Evolutionary conservation across 176 grass and related monocot genomes (phyloP).

Genomic region (Dendrocalamus sinicus): DNA sequence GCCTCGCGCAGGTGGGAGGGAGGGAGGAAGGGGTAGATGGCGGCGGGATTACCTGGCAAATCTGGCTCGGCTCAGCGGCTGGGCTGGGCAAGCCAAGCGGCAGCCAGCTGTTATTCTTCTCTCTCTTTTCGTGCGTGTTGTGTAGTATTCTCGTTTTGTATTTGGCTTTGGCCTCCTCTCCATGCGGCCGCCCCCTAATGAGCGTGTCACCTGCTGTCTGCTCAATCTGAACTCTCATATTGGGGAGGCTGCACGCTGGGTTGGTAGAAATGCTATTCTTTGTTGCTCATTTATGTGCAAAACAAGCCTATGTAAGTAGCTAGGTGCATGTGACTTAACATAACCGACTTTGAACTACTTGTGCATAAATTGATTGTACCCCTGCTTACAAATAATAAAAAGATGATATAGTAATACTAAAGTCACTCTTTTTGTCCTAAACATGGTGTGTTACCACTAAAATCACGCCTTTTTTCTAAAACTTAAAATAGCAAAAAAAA

Average conservation of each 20-base stretch:
- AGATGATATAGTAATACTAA: too few relatives aligned
- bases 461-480: neutral
- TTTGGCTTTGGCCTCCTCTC: neutral
- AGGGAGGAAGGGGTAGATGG: conserved; percentile 32
- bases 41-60: conserved; percentile 44
- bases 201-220: neutral
- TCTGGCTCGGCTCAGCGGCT: conserved; percentile 23
- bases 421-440: neutral
- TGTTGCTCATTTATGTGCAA: too few relatives aligned
- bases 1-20: neutral
- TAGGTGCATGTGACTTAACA: too few relatives aligned
- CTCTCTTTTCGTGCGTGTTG: neutral
- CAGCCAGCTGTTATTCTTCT: neutral
- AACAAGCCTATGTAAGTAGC: too few relatives aligned
- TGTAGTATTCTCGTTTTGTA: neutral
- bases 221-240: too few relatives aligned
- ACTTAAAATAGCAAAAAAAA: neutral
- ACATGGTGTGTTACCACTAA: too few relatives aligned
- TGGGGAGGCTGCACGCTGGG: too few relatives aligned
- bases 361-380: too few relatives aligned
- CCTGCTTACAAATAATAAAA: too few relatives aligned
- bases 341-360: too few relatives aligned
- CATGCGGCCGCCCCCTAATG: neutral
- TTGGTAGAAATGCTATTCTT: too few relatives aligned
- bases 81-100: conserved; percentile 30